Evolutionary conservation across 345 rosid genomes (phyloP).

Genomic region (Eucalyptus regnans): DNA sequence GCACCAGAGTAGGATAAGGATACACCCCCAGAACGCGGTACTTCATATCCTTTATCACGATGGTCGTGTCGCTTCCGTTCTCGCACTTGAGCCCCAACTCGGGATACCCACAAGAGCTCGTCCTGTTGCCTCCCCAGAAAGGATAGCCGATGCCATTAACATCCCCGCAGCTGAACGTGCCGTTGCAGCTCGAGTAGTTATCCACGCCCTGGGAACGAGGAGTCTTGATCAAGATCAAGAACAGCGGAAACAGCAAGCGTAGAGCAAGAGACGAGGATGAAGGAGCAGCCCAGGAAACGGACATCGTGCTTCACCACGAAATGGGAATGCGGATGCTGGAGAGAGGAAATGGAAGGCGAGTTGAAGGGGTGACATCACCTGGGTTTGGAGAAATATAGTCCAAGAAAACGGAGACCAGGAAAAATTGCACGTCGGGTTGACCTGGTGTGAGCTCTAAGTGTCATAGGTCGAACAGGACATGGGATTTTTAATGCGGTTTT

Average conservation of each 20-base stretch:
- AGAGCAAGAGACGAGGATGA: neutral
- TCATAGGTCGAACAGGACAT: neutral
- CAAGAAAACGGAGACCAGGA: neutral
- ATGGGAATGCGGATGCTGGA: neutral
- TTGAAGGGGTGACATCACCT: neutral
- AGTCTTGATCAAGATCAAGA: neutral
- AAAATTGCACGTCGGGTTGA: neutral
- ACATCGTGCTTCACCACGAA: neutral
- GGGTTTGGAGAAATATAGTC: neutral
- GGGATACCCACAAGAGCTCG: slow-evolving; percentile 10
- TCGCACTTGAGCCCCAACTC: slow-evolving; percentile 8
- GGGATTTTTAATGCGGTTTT: neutral
- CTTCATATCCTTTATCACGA: neutral
- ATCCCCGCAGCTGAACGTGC: slow-evolving; percentile 1
- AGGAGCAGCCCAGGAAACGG: neutral
- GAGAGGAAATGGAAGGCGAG: neutral
- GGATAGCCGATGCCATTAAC: slow-evolving; percentile 1
- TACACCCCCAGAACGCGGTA: neutral
- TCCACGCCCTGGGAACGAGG: neutral
- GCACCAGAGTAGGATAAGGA: neutral
- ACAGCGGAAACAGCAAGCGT: neutral
- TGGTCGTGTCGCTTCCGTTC: neutral
- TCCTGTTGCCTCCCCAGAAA: slow-evolving; percentile 15
- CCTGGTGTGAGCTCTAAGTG: neutral
- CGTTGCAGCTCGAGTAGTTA: neutral